phyloP scores from a whole-genome alignment of 2,329 filamentous ascomycete species.

The Cladobotryum protrusum region DNA sequence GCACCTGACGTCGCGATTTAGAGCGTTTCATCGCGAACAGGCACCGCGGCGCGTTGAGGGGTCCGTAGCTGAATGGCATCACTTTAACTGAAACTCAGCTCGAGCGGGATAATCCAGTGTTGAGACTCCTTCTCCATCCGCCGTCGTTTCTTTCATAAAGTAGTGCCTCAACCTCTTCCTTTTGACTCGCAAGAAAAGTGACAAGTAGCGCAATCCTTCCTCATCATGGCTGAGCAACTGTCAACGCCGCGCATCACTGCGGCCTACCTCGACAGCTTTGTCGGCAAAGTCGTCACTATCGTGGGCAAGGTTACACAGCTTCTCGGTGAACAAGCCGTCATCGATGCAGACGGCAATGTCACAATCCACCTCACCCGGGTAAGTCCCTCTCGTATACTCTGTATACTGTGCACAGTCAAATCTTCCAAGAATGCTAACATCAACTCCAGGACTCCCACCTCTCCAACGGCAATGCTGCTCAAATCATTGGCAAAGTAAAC shows the following conservation, averaged over 20 bases:
- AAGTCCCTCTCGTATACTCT: slow-evolving; percentile 15
- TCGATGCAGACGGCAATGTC: slow-evolving; percentile 75
- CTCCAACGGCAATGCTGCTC: slow-evolving; percentile 61
- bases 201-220: not conserved
- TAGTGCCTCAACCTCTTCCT: not conserved
- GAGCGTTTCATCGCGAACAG: not conserved
- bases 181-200: not conserved
- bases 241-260: slow-evolving; percentile 77
- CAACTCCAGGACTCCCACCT: slow-evolving; percentile 60
- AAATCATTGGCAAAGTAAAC: slow-evolving; percentile 76
- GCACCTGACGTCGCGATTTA: not conserved
- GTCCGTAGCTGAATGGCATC: not conserved
- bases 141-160: not conserved
- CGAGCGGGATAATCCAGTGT: too few relatives aligned
- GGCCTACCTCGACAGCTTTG: slow-evolving; percentile 70
- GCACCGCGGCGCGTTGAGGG: not conserved
- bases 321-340: slow-evolving; percentile 69
- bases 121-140: too few relatives aligned
- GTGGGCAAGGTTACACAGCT: slow-evolving; percentile 80
- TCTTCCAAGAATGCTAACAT: not conserved
- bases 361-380: slow-evolving; percentile 69
- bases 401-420: not conserved
- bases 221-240: slow-evolving; percentile 58
- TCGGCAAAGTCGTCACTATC: slow-evolving; percentile 70
- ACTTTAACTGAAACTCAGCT: not conserved